Evolutionary conservation across 164 flowering plant genomes (phyloP).

Genomic region (Liquidambar formosana): DNA sequence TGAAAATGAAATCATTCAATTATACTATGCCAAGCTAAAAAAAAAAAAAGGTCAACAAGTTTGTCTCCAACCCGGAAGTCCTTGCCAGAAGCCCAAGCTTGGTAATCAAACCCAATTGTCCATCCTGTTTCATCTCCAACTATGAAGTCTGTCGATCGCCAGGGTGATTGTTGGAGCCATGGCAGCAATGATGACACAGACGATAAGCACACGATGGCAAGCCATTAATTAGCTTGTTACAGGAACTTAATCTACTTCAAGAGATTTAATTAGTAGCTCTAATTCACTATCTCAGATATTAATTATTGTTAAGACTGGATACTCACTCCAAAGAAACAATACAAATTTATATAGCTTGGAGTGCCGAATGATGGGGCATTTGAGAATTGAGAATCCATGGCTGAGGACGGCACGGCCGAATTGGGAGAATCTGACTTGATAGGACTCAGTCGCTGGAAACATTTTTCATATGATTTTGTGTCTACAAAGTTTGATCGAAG

Average conservation of each 20-base stretch:
- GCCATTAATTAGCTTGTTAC: not conserved
- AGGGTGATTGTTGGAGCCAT: not conserved
- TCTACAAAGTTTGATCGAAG: too few relatives aligned
- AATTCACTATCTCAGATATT: too few relatives aligned
- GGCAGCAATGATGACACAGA: not conserved
- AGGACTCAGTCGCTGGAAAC: too few relatives aligned
- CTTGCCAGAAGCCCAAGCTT: slow-evolving; percentile 12
- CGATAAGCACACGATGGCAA: not conserved
- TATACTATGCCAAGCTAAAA: not conserved
- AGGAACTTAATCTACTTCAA: not conserved
- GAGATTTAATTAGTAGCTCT: too few relatives aligned
- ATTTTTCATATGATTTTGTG: too few relatives aligned
- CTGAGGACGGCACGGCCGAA: too few relatives aligned
- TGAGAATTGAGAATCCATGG: too few relatives aligned
- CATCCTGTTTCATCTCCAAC: slow-evolving; percentile 9
- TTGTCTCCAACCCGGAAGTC: slow-evolving; percentile 8
- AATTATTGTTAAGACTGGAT: too few relatives aligned
- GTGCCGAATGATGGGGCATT: too few relatives aligned
- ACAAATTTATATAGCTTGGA: too few relatives aligned
- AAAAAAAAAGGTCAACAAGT: not conserved
- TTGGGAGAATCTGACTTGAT: too few relatives aligned
- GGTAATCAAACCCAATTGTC: not conserved
- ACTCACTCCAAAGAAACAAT: too few relatives aligned
- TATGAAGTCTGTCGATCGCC: not conserved
- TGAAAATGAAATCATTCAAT: not conserved